A percentile compares a stretch with the other conserved stretches of the same genome.
Conservation (phyloP, 352 stramenopile species). For the Pythium monospermum region DNA sequence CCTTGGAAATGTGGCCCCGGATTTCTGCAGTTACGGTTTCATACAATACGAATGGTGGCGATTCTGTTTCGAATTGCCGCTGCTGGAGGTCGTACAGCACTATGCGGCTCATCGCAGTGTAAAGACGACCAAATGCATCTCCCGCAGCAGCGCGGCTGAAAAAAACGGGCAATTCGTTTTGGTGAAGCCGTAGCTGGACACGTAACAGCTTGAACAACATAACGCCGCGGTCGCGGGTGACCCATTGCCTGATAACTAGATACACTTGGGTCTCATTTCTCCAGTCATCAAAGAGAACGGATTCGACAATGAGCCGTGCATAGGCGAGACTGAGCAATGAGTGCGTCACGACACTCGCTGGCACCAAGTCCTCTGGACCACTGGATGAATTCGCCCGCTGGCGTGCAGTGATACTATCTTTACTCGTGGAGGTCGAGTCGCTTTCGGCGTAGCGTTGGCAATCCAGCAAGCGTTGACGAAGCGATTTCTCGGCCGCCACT, state of each 20-base stretch:
- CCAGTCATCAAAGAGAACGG: constrained; percentile 1
- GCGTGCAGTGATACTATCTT: too few species aligned
- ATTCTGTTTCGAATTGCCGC: not conserved
- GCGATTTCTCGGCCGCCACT: not conserved
- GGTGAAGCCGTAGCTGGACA: constrained; percentile 6
- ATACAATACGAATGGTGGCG: not conserved
- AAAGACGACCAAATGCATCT: not conserved
- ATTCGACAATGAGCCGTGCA: constrained; percentile 2
- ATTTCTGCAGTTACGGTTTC: not conserved
- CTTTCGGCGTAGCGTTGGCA: too few species aligned
- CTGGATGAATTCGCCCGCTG: not conserved
- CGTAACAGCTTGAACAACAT: constrained; percentile 9
- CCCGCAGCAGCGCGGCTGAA: not conserved
- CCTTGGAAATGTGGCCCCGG: not conserved
- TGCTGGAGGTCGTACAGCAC: not conserved
- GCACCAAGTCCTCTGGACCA: constrained; percentile 14
- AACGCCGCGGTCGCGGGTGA: not conserved
- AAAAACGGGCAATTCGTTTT: not conserved
- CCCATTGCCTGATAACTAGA: constrained; percentile 7
- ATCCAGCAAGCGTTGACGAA: not conserved
- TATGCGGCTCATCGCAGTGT: not conserved
- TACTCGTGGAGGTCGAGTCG: too few species aligned
- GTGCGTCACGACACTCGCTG: constrained; percentile 6
- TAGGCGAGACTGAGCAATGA: constrained; percentile 9
- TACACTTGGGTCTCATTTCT: not conserved